phyloP scores from a whole-genome alignment of 495 filamentous ascomycete genomes.

The Extremus antarcticus region DNA sequence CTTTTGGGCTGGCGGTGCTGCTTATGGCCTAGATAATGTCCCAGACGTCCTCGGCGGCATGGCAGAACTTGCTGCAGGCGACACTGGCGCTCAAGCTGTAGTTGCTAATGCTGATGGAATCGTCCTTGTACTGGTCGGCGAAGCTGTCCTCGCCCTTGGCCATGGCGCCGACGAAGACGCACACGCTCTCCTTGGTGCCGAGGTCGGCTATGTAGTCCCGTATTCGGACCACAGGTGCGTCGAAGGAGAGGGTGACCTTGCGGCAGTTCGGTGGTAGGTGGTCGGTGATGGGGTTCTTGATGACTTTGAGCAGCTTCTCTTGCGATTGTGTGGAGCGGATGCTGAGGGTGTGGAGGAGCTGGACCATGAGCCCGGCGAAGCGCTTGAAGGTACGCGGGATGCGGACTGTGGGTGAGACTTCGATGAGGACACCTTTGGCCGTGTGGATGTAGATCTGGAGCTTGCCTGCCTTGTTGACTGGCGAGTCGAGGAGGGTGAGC shows the following conservation, averaged over 20 bases:
- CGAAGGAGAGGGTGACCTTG: slow-evolving; percentile 91
- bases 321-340: slow-evolving; percentile 93
- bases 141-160: slow-evolving; percentile 94
- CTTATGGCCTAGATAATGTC: slow-evolving; percentile 55
- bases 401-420: slow-evolving; percentile 91
- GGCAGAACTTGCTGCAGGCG: slow-evolving; percentile 97
- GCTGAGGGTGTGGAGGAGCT: slow-evolving; percentile 90
- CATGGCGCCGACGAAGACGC: slow-evolving; percentile 97
- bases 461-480: slow-evolving; percentile 93
- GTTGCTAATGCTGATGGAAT: slow-evolving; percentile 95
- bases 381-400: slow-evolving; percentile 98
- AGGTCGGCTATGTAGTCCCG: slow-evolving; percentile 77
- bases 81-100: slow-evolving; percentile 94
- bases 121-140: slow-evolving; percentile 86
- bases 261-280: slow-evolving; percentile 94
- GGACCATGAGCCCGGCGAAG: slow-evolving; percentile 96
- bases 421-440: slow-evolving; percentile 90
- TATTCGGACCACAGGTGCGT: slow-evolving; percentile 74
- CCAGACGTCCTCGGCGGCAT: slow-evolving; percentile 95
- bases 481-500: slow-evolving; percentile 92
- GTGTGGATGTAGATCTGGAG: slow-evolving; percentile 98
- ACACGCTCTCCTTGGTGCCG: slow-evolving; percentile 75
- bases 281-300: slow-evolving; percentile 93
- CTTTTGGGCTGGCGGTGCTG: not conserved
- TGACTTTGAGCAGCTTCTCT: slow-evolving; percentile 94